These are phyloP conservation scores for Yamadazyma conglobata DNA, from an alignment of 1,139 yeast species.

Conservation along the genomic window DNA sequence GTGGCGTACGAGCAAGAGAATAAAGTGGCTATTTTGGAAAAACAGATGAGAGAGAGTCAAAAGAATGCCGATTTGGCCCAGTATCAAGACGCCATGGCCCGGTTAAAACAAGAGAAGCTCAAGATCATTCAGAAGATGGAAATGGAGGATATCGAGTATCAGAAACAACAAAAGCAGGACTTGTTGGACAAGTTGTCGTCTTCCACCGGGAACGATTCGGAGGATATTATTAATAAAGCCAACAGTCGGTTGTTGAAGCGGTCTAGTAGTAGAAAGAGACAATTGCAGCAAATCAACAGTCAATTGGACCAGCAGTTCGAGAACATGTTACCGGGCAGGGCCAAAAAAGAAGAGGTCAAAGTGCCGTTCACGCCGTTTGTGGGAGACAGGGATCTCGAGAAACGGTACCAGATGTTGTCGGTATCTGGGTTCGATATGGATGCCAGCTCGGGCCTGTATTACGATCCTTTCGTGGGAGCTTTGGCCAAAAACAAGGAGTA, in stretches of 20 bases:
- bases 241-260: constrained; percentile 50
- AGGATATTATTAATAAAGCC: constrained; percentile 47
- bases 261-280: constrained; percentile 62
- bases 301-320: constrained; percentile 43
- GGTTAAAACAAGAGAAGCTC: constrained; percentile 57
- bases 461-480: constrained; percentile 47
- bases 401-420: constrained; percentile 32
- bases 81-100: constrained; percentile 55
- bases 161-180: constrained; percentile 62
- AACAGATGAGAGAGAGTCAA: constrained; percentile 60
- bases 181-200: constrained; percentile 66
- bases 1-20: constrained; percentile 73
- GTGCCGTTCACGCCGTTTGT: constrained; percentile 91
- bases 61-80: constrained; percentile 62
- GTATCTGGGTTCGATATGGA: constrained; percentile 36
- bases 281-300: constrained; percentile 60
- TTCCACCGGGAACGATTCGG: constrained; percentile 43
- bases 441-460: constrained; percentile 52
- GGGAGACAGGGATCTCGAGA: constrained; percentile 70
- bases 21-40: constrained; percentile 67
- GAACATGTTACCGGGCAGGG: constrained; percentile 24
- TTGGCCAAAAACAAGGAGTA: constrained; percentile 64
- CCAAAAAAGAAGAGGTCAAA: constrained; percentile 19
- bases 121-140: constrained; percentile 66
- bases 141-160: constrained; percentile 57